Base-by-base conservation (phyloP, 352 stramenopile species). In the Globisporangium radiosum region DNA sequence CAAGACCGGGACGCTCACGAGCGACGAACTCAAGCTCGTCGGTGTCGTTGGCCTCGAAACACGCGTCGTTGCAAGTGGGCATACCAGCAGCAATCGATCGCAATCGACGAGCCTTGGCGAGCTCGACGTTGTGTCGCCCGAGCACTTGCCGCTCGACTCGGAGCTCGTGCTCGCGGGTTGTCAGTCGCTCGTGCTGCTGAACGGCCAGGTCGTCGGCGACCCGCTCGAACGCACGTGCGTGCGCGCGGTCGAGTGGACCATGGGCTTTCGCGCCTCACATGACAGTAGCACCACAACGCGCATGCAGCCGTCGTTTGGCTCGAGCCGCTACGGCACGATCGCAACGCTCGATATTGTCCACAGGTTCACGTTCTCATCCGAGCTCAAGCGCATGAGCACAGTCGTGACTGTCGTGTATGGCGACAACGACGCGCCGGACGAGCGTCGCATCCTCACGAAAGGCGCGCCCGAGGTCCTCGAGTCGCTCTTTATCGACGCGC, bases 1-100 rank as follows among this genome's bases (percentile, higher is more conserved):
- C 74, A 98, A 98, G 67, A 98, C 94, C 0, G 96, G 96, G 17
- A 98, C 95, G 7, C 73, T 98, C 13, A 98, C 95, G 0, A 96
- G 78, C 52, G 95, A 98, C 73, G 77, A 95, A 52, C 80, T 98
- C 57, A 77, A 80, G 54, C 65, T 84, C 57, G 68, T 64, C 10
- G 74, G 74, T 2, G 65, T 81, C 54, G 63, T 70, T 0, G 74
- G 74, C 9, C 50, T 81, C 11, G 25, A 57, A 42, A 57, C 51
- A 0, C n/a, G 25, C 25, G 25, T 33, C 25, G 25, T 33, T 33
- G 1, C 25, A 33, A 33, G 25, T 33, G 2, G 25, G 25, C 25
- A 33, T 38, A n/a, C 11, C 1, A 56, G 50, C 13, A 33, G 11
- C 25, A 42, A 56, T 42, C 43, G 45, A 14, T 39, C 17, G 10